Percentiles rank a stretch among this genome's conserved stretches.
Evolutionary conservation across 23 red algal species (phyloP).

Genomic region (Agarophyton chilense): DNA sequence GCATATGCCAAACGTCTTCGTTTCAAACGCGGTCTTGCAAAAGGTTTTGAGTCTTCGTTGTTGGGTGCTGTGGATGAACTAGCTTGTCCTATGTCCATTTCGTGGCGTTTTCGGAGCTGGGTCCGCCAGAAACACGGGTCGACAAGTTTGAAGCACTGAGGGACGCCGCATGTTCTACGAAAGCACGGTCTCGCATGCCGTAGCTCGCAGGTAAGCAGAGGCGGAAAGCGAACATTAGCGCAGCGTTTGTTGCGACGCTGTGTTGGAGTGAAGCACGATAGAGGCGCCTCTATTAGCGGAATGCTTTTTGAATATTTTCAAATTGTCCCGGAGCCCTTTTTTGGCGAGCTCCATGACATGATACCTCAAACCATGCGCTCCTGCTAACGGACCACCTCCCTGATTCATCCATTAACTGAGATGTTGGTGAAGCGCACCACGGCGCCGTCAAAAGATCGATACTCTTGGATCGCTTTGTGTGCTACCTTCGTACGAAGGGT

Average conservation of each 20-base stretch:
- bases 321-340: neutral
- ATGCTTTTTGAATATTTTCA: neutral
- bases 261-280: too few species aligned
- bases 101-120: neutral
- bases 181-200: neutral
- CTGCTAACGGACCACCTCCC: too few species aligned
- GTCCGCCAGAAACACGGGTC: neutral
- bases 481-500: too few species aligned
- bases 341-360: too few species aligned
- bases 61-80: neutral
- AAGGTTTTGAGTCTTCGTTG: slow-evolving; percentile 1
- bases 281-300: neutral
- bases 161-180: neutral
- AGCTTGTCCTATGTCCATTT: slow-evolving; percentile 38
- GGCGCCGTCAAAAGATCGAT: too few species aligned
- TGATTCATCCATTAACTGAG: too few species aligned
- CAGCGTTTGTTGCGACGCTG: too few species aligned
- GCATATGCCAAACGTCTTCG: neutral
- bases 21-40: slow-evolving; percentile 21
- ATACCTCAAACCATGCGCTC: too few species aligned
- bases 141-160: neutral
- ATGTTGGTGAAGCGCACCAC: too few species aligned
- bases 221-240: too few species aligned
- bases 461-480: too few species aligned
- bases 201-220: neutral